Evolutionary conservation across 2,329 filamentous ascomycete species (phyloP).

Genomic region (Exophiala calicioides): DNA sequence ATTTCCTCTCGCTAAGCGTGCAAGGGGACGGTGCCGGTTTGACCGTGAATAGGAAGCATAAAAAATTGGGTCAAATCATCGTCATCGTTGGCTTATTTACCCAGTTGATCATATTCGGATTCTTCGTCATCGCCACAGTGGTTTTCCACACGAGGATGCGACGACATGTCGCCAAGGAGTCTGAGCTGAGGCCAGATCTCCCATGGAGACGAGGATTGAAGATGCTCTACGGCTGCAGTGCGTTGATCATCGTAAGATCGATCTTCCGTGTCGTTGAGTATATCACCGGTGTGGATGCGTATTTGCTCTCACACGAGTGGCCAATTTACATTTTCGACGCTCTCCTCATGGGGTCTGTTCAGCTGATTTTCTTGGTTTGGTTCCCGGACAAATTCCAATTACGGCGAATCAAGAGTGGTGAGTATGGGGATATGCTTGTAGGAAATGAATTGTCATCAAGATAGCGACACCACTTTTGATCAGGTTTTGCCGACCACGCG

Average conservation of each 20-base stretch:
- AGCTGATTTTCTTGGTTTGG: slow-evolving; percentile 16
- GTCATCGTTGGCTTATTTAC: slow-evolving; percentile 33
- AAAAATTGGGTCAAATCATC: slow-evolving; percentile 17
- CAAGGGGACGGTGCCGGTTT: slow-evolving; percentile 44
- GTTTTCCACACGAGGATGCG: slow-evolving; percentile 32
- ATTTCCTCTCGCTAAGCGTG: slow-evolving; percentile 47
- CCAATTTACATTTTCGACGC: slow-evolving; percentile 50
- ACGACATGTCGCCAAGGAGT: slow-evolving; percentile 32
- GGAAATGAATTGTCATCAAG: no score
- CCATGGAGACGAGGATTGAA: slow-evolving; percentile 42
- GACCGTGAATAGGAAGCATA: slow-evolving; percentile 29
- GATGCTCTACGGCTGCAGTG: slow-evolving; percentile 33
- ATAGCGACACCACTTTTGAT: no score
- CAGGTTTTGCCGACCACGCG: no score
- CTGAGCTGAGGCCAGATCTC: slow-evolving; percentile 25
- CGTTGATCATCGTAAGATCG: slow-evolving; percentile 35
- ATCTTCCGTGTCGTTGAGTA: slow-evolving; percentile 49
- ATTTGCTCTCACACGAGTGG: slow-evolving; percentile 45
- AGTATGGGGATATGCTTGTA: no score
- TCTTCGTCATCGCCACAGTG: slow-evolving; percentile 32
- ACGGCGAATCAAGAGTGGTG: no score
- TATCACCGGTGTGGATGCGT: slow-evolving; percentile 44
- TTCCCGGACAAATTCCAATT: no score
- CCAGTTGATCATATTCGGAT: slow-evolving; percentile 34
- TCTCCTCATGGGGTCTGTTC: slow-evolving; percentile 38